Evolutionary conservation across 805 yeast genomes (phyloP), one percentile per base, ranked within the genome.

Genomic region (Candida montana): DNA sequence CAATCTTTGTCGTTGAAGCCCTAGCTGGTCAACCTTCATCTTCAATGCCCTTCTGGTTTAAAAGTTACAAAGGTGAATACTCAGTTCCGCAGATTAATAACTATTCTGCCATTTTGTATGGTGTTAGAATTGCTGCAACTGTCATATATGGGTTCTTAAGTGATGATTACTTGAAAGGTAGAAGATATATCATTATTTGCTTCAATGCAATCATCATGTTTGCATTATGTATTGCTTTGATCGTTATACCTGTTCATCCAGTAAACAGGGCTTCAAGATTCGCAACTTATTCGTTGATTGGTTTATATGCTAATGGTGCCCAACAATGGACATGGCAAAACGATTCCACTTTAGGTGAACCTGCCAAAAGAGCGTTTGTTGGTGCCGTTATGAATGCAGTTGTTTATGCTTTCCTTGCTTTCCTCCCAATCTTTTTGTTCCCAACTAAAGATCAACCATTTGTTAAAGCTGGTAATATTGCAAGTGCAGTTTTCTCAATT

Each of bases 321-420:
- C 33, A 36, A 18, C 28, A 29, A 35, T 48, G 48, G 48, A 35
- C 41, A 5, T 46, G 48, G 46, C 41, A 28, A 3, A 38, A 41
- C n/a, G 52, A 48, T 33, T 30, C 45, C 3, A 26, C 40, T 10
- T 6, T 37, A 11, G 49, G 45, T 21, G 46, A 45, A 11, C 47
- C 47, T 17, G 37, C 37, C 5, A 45, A 42, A 30, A 34, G 43
- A 35, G 49, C 51, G 5, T 45, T 48, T 31, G 44, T 42, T 27
- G 31, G 40, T 17, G 45, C 45, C 34, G 34, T 41, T 2, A 47
- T 45, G 49, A 45, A 44, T 40, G 46, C 49, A 10, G 23, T 36
- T 12, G 24, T 17, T 23, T 41, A 34, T 19, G 40, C 49, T 2
- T 44, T 44, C 21, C 33, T 24, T 24, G 42, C 48, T 3, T 39